Percentiles rank a stretch among this genome's conserved stretches.
Evolutionary conservation across 1,284 basidiomycete species (phyloP).

Genomic region (Inonotus obliquus): DNA sequence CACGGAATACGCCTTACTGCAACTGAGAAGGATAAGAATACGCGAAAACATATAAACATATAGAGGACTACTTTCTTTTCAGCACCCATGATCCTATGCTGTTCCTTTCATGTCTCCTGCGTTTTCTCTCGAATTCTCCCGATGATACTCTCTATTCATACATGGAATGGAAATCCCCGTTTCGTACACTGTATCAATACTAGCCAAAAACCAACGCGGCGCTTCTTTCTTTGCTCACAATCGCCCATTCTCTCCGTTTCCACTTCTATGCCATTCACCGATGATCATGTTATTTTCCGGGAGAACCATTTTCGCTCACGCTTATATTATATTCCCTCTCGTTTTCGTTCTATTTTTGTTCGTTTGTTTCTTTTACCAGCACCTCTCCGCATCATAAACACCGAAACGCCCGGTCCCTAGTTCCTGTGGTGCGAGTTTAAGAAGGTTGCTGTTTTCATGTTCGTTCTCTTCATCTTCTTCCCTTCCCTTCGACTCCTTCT

Average conservation of each 20-base stretch:
- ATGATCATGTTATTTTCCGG: neutral
- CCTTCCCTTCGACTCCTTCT: neutral
- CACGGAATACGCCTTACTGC: constrained; percentile 11
- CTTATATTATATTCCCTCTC: no score
- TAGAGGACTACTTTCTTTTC: neutral
- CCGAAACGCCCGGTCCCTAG: no score
- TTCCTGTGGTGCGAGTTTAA: no score
- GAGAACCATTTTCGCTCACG: neutral
- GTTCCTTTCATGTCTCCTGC: neutral
- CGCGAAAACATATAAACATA: neutral
- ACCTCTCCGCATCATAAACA: no score
- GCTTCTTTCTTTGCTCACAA: neutral
- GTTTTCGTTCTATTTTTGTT: no score
- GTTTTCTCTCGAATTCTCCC: neutral
- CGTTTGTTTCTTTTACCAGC: no score
- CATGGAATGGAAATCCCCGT: neutral
- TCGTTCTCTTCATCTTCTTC: neutral
- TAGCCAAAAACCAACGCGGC: neutral
- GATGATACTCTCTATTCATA: no score
- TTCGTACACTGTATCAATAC: neutral
- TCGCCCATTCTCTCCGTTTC: neutral
- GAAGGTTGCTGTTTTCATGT: neutral
- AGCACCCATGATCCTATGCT: neutral
- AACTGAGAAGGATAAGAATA: neutral
- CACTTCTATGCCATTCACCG: neutral